Evolutionary conservation across 805 yeast genomes (phyloP), one percentile per base, ranked within the genome.

Genomic region (Ogataea allantospora): DNA sequence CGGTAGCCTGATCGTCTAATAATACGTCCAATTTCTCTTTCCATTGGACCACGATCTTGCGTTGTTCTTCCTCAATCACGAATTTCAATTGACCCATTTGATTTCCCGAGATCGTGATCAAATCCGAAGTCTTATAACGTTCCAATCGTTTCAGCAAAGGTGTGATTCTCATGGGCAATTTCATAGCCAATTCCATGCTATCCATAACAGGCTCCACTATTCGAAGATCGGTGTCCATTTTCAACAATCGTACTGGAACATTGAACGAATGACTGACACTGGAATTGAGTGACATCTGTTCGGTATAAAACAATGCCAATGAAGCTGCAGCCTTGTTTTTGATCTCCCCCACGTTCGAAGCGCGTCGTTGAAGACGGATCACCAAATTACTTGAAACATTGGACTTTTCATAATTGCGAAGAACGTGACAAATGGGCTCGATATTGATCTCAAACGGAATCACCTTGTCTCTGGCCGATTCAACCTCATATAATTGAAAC

Each of bases 181-280:
- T 68, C 70, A 85, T 66, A 55, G 81, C 67, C 27, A 81, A 61
- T 49, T 78, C 77, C 34, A 80, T 71, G 36, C 65, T 63, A 29
- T 68, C 67, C 30, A 80, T 60, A 50, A 71, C 75, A 0, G 96
- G 96, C 52, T 84, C 93, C 13, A 68, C 63, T 7, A 77, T 64
- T 33, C 70, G 54, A 10, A 70, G 69, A 39, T 77, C 80, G 42
- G 73, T 77, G 11, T 69, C 73, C 44, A 66, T 68, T 41, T 78
- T 73, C 39, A 84, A 52, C 27, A 85, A 65, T 47, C 79, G 66
- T 2, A 85, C 85, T 0, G 95, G 91, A 13, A 89, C 74, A 34
- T 78, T 77, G 50, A 80, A 78, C 6, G 84, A 72, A 51, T 83
- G 88, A 43, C 73, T 71, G 12, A 85, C 69, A 3, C 75, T 62